Base-by-base conservation (phyloP, 2,329 filamentous ascomycete genomes). In the Diaporthe humulicola region DNA sequence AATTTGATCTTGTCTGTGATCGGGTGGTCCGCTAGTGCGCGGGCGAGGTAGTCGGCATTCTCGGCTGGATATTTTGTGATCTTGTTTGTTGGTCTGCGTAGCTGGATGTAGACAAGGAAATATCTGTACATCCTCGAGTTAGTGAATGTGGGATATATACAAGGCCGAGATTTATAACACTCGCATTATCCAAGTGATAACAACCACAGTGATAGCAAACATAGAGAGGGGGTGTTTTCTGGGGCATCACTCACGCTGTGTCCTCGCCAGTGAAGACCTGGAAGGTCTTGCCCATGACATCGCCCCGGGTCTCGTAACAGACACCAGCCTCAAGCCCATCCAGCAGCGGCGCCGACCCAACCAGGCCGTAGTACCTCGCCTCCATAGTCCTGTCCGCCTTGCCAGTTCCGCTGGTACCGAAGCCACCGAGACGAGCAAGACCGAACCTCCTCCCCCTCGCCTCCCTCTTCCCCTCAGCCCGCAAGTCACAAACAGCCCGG, bases 21-120 rank as follows among this genome's bases (percentile, higher is more conserved):
- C 0, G 71, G 75, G n/a, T 76, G 64, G 6, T 75, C 33, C 22
- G 70, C 64, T 48, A 77, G 50, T 17, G 42, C 61, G 48, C 40
- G 30, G n/a, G 73, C 73, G 22, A 78, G 50, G 19, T 38, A 52
- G 4, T 74, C 60, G 12, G 73, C 70, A 33, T 78, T 74, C n/a
- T 74, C 28, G 2, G 74, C 28, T 15, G 67, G 57, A 69, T 74
- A 76, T 0, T n/a, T 17, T 2, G 57, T 45, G 3, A 57, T 70
- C 48, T 77, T 73, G 12, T 14, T 6, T 5, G 60, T 76, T 5
- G 76, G 73, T 15, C 57, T 42, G 19, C 54, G 52, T 1, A 77
- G 76, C 4, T 30, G 72, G n/a, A 75, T 40, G 74, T 78, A 58
- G 28, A 64, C 60, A 45, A 71, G 30, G 64, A 75, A 74, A 56